A percentile compares a stretch with the other conserved stretches of the same genome.
These are phyloP conservation scores for Fraxinus angustifolia DNA, from an alignment of 305 asterid genomes.

Conservation along the genomic window DNA sequence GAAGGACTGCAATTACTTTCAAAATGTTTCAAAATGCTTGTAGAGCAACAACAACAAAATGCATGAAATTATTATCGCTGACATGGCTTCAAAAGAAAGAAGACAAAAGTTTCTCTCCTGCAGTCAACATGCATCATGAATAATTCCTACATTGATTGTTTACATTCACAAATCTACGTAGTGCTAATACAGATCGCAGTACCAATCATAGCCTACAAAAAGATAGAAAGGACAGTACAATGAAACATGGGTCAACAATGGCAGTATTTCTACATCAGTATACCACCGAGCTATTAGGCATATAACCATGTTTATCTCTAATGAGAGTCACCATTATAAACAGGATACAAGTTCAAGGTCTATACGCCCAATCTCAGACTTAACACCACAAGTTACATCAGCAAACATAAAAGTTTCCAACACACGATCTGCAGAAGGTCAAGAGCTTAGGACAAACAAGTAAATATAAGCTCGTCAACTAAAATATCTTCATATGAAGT, in stretches of 20 bases:
- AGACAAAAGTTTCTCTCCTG: neutral
- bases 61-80: neutral
- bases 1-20: neutral
- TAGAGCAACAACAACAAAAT: neutral
- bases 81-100: neutral
- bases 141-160: neutral
- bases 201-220: neutral
- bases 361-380: slow-evolving; percentile 14
- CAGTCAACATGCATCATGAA: neutral
- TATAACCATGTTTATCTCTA: slow-evolving; percentile 1
- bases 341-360: slow-evolving; percentile 12
- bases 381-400: slow-evolving; percentile 2
- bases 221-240: neutral
- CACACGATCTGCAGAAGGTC: slow-evolving; percentile 9
- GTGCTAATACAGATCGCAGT: neutral
- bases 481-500: slow-evolving; percentile 20
- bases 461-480: neutral
- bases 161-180: neutral
- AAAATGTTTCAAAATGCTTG: neutral
- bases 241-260: neutral
- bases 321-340: neutral
- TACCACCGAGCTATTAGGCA: slow-evolving; percentile 1
- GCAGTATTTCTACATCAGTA: neutral
- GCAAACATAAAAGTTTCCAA: slow-evolving; percentile 11
- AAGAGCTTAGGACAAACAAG: neutral